Conservation (phyloP, 345 rosid genomes). For the Barbarea vulgaris region DNA sequence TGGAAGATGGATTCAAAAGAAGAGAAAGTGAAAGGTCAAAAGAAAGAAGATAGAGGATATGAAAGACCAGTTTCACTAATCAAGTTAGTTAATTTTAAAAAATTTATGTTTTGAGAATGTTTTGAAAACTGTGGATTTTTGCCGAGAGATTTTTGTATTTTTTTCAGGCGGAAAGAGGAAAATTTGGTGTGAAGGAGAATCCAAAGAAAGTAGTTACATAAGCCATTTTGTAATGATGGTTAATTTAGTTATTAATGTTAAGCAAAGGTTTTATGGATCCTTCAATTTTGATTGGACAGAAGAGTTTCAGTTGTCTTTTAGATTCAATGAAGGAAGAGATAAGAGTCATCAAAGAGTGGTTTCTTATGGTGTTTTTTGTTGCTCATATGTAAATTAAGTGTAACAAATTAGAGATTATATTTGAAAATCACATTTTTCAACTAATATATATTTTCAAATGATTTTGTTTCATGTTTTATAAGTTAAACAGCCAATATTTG, state of each 20-base stretch:
- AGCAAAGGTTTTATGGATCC: neutral
- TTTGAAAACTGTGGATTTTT: slow-evolving; percentile 6
- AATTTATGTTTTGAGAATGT: neutral
- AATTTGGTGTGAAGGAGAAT: slow-evolving; percentile 7
- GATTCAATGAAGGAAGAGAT: neutral
- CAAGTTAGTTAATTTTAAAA: slow-evolving; percentile 39
- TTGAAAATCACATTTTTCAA: neutral
- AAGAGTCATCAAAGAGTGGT: neutral
- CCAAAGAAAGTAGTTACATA: neutral
- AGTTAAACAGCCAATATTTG: neutral
- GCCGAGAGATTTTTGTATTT: neutral
- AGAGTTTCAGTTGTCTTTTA: neutral
- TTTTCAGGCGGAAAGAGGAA: slow-evolving; percentile 25
- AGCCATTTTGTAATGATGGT: slow-evolving; percentile 7
- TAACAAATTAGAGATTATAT: neutral
- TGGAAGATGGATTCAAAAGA: slow-evolving; percentile 84
- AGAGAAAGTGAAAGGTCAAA: slow-evolving; percentile 46
- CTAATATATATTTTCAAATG: neutral
- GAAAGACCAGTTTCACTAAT: slow-evolving; percentile 67
- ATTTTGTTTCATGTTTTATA: neutral
- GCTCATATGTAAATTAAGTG: neutral
- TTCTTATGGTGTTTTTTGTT: neutral
- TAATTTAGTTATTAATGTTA: neutral
- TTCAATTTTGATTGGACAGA: neutral
- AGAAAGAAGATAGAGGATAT: slow-evolving; percentile 51